Evolutionary conservation across 225 moss, liverwort and hornwort genomes (phyloP).

Genomic region (Physcomitrium patens): DNA sequence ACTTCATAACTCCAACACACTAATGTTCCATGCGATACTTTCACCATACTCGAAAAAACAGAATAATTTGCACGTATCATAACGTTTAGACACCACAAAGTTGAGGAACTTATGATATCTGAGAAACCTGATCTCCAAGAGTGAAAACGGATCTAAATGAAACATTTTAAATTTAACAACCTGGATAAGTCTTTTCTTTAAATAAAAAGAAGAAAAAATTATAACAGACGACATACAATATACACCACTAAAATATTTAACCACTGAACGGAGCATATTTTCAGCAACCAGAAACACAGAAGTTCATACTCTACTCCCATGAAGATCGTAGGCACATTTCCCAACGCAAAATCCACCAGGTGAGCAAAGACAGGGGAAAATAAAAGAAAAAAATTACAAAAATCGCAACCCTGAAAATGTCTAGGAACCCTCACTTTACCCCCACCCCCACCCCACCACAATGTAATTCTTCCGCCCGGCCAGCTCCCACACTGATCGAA

Average conservation of each 20-base stretch:
- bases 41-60: neutral
- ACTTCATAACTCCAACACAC: neutral
- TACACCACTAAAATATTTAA: no score
- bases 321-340: neutral
- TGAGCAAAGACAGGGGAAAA: neutral
- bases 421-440: no score
- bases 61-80: neutral
- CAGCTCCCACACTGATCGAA: neutral
- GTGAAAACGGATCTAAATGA: neutral
- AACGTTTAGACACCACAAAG: neutral
- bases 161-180: no score
- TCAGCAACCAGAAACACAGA: neutral
- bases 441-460: neutral
- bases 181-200: no score
- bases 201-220: no score
- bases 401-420: slow-evolving; percentile 6
- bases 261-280: slow-evolving; percentile 4
- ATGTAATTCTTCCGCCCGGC: neutral
- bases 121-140: slow-evolving; percentile 13
- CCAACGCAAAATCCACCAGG: neutral
- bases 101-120: neutral
- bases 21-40: neutral
- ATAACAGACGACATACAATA: no score
- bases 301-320: neutral
- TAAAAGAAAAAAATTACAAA: no score